Evolutionary conservation across 2,329 filamentous ascomycete species (phyloP).

Genomic region (Diaporthe vaccinii): DNA sequence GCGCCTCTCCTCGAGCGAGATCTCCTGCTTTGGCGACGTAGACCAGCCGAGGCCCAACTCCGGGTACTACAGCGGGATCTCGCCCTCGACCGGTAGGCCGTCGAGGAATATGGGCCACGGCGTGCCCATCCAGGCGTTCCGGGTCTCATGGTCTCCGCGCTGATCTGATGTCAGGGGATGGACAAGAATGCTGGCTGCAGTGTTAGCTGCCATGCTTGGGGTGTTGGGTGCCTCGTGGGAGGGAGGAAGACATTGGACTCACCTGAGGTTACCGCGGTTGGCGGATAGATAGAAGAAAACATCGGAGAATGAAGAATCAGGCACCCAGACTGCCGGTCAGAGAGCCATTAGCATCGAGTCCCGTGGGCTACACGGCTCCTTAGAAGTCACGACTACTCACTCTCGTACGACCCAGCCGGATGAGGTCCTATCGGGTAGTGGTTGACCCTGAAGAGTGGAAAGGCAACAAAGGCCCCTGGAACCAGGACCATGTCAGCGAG

Average conservation of each 20-base stretch:
- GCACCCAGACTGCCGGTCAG: slow-evolving; percentile 48
- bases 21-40: slow-evolving; percentile 46
- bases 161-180: slow-evolving; percentile 50
- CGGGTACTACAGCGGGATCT: slow-evolving; percentile 51
- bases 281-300: slow-evolving; percentile 52
- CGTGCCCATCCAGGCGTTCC: slow-evolving; percentile 51
- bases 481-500: not conserved
- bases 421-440: slow-evolving; percentile 51
- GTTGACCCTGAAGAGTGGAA: slow-evolving; percentile 51
- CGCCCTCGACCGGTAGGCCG: slow-evolving; percentile 45
- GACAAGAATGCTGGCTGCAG: slow-evolving; percentile 46
- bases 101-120: slow-evolving; percentile 53
- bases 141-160: slow-evolving; percentile 50
- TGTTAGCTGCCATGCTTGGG: not conserved
- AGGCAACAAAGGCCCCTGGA: slow-evolving; percentile 51
- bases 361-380: not conserved
- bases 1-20: slow-evolving; percentile 50
- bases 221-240: not conserved
- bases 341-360: not conserved
- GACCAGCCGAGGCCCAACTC: slow-evolving; percentile 51
- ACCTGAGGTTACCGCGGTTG: slow-evolving; percentile 50
- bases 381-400: slow-evolving; percentile 42
- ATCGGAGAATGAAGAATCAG: slow-evolving; percentile 52
- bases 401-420: slow-evolving; percentile 52
- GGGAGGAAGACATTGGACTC: not conserved